Evolutionary conservation across 2,329 filamentous ascomycete genomes (phyloP).

Genomic region (Bertia moriformis): DNA sequence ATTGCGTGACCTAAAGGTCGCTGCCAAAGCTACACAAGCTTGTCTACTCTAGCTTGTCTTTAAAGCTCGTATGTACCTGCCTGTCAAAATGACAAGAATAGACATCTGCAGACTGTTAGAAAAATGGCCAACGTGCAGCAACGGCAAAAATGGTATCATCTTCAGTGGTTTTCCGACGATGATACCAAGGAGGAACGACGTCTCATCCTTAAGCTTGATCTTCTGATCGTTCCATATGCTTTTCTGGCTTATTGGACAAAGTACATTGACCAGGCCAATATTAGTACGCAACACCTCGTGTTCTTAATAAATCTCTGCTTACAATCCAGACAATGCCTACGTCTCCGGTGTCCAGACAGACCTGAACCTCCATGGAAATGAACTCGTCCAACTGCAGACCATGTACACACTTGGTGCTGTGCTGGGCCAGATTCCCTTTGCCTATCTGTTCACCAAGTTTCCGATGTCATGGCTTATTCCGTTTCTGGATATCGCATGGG

Average conservation of each 20-base stretch:
- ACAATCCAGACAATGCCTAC: conserved; percentile 31
- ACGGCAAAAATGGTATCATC: conserved; percentile 16
- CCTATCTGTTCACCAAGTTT: conserved; percentile 29
- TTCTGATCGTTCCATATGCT: conserved; percentile 38
- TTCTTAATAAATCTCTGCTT: conserved; percentile 4
- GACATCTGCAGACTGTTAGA: too few species aligned
- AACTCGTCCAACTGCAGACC: conserved; percentile 38
- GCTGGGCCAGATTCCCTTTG: conserved; percentile 32
- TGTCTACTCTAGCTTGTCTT: too few species aligned
- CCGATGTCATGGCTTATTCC: conserved; percentile 35
- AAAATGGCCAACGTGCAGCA: background rate
- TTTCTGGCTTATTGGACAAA: conserved; percentile 40
- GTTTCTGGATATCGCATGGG: conserved; percentile 35
- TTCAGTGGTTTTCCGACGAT: conserved; percentile 30
- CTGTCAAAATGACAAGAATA: too few species aligned
- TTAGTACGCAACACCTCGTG: too few species aligned
- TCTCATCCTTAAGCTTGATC: conserved; percentile 38
- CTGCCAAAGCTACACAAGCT: too few species aligned
- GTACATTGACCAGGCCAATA: conserved; percentile 37
- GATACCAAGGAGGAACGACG: conserved; percentile 33
- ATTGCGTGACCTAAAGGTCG: too few species aligned
- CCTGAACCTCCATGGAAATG: conserved; percentile 31
- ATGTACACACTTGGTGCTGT: conserved; percentile 35
- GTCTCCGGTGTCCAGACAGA: conserved; percentile 37
- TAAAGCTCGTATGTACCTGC: too few species aligned